Evolutionary conservation across 148 eudicot species (phyloP).

Genomic region (Nyssa sinensis): DNA sequence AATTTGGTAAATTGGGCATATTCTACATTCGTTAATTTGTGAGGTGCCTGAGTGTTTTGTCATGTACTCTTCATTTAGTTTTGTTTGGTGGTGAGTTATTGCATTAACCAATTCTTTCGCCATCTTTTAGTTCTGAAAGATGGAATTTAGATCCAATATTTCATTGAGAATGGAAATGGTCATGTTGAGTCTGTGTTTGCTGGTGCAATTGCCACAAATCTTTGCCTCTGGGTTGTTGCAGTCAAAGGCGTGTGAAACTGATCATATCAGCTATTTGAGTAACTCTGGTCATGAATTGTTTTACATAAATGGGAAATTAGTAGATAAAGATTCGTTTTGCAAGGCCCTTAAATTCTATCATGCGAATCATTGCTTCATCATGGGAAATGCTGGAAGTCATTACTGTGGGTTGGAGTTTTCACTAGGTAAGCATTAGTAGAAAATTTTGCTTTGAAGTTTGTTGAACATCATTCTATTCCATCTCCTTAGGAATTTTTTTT

Average conservation of each 20-base stretch:
- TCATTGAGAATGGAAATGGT: conserved; percentile 31
- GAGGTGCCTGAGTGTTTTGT: background rate
- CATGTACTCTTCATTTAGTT: background rate
- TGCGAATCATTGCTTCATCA: conserved; percentile 31
- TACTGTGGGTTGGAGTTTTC: conserved; percentile 29
- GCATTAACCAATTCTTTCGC: conserved; percentile 9
- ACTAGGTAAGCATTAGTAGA: conserved; percentile 31
- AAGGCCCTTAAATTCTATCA: conserved; percentile 27
- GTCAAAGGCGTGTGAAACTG: conserved; percentile 34
- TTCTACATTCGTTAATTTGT: background rate
- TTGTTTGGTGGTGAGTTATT: conserved; percentile 4
- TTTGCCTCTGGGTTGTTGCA: conserved; percentile 29
- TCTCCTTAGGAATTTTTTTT: background rate
- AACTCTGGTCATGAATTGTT: conserved; percentile 28
- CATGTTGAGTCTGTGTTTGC: conserved; percentile 33
- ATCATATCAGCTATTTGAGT: conserved; percentile 33
- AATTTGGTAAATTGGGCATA: conserved; percentile 1
- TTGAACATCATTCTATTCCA: background rate
- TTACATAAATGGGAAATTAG: conserved; percentile 43
- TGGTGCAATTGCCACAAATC: conserved; percentile 37
- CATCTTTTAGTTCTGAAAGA: conserved; percentile 22
- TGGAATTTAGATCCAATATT: conserved; percentile 25
- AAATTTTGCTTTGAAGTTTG: background rate
- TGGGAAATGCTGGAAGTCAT: conserved; percentile 16
- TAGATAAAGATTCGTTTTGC: conserved; percentile 40